Percentiles rank a stretch among this genome's conserved stretches.
These are phyloP conservation scores for Sisymbrium altissimum DNA, from an alignment of 345 rosid species.

Conservation along the genomic window DNA sequence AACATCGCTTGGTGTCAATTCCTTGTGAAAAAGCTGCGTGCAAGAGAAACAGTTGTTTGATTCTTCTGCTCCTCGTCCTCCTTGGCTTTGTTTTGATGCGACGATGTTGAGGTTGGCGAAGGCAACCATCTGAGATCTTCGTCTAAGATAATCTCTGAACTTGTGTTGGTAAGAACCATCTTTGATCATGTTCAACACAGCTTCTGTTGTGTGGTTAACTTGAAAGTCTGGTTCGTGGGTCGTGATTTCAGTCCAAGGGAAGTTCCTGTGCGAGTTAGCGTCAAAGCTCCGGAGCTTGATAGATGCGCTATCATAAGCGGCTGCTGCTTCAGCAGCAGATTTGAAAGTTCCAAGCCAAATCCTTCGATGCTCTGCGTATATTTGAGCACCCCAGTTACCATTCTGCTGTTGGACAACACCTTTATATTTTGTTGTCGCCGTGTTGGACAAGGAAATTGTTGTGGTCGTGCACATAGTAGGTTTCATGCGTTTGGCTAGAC, in stretches of 20 bases:
- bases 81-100: constrained; percentile 17
- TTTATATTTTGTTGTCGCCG: constrained; percentile 39
- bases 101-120: not conserved
- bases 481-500: constrained; percentile 1
- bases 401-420: constrained; percentile 56
- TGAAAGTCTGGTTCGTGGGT: constrained; percentile 52
- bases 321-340: constrained; percentile 53
- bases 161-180: constrained; percentile 65
- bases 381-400: constrained; percentile 73
- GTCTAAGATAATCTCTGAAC: constrained; percentile 40
- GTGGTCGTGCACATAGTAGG: not conserved
- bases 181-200: constrained; percentile 55
- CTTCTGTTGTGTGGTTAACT: constrained; percentile 31
- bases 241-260: constrained; percentile 48
- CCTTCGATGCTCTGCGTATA: constrained; percentile 48
- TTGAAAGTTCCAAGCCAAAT: constrained; percentile 78
- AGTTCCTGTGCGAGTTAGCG: constrained; percentile 53
- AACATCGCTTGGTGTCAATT: constrained; percentile 83
- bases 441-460: not conserved
- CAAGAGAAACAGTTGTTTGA: constrained; percentile 19
- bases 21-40: constrained; percentile 58
- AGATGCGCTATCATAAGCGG: constrained; percentile 64
- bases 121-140: constrained; percentile 5
- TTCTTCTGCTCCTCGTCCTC: not conserved
- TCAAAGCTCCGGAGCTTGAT: constrained; percentile 42